These are phyloP conservation scores for Hymenoscyphus salicellus DNA, from an alignment of 2,329 filamentous ascomycete species.

Conservation along the genomic window DNA sequence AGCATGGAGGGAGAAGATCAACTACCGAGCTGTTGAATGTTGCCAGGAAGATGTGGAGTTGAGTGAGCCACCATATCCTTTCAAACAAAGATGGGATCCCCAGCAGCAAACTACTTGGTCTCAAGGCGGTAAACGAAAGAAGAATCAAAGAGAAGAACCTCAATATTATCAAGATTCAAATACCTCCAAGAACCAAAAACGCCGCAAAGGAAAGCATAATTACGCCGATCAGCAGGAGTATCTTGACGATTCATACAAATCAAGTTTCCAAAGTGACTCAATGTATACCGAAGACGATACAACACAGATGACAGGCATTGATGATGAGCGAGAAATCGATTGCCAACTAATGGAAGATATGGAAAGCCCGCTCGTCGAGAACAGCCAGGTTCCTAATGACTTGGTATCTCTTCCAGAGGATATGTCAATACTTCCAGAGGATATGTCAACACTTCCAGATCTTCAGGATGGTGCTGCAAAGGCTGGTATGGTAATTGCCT, in stretches of 20 bases:
- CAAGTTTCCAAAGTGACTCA: conserved; percentile 36
- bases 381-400: conserved; percentile 54
- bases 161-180: conserved; percentile 41
- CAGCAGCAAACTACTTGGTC: conserved; percentile 54
- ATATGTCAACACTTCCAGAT: conserved; percentile 51
- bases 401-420: conserved; percentile 61
- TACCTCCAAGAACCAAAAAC: conserved; percentile 51
- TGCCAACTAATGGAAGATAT: conserved; percentile 29
- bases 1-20: conserved; percentile 72
- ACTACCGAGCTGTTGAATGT: conserved; percentile 79
- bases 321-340: conserved; percentile 38
- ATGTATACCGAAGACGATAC: conserved; percentile 26
- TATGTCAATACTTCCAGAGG: conserved; percentile 49
- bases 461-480: conserved; percentile 49
- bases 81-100: conserved; percentile 83
- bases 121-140: conserved; percentile 47
- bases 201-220: conserved; percentile 42
- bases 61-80: conserved; percentile 81
- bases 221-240: conserved; percentile 43
- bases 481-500: conserved; percentile 64
- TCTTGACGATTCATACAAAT: conserved; percentile 34
- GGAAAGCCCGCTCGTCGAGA: conserved; percentile 24
- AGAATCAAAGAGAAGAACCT: conserved; percentile 42
- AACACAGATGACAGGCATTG: conserved; percentile 22
- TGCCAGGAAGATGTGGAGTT: conserved; percentile 65